These are phyloP conservation scores for Backusella parvicylindrica DNA, from an alignment of 192 early-diverging fungal species.

Conservation along the genomic window DNA sequence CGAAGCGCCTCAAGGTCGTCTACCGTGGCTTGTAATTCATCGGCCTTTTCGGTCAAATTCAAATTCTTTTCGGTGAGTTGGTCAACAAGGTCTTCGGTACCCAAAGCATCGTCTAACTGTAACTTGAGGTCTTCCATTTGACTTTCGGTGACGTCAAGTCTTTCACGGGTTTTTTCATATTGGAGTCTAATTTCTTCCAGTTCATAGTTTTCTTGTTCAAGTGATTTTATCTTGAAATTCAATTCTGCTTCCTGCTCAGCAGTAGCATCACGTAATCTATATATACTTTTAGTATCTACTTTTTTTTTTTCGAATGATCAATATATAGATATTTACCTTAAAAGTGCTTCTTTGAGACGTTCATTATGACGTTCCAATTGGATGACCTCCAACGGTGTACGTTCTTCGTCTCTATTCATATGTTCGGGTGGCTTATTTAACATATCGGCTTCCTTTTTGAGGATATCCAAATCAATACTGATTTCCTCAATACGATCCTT, in stretches of 20 bases:
- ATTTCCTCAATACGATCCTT: constrained; percentile 81
- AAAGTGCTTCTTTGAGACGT: constrained; percentile 81
- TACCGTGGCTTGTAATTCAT: constrained; percentile 71
- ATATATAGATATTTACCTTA: constrained; percentile 42
- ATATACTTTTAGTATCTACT: background rate
- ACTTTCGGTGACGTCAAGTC: constrained; percentile 55
- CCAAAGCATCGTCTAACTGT: constrained; percentile 74
- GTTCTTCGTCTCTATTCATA: constrained; percentile 23
- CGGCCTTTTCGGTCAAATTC: constrained; percentile 68
- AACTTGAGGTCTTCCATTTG: constrained; percentile 83
- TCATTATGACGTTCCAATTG: constrained; percentile 83
- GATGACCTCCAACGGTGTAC: constrained; percentile 50
- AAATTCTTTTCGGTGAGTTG: constrained; percentile 82
- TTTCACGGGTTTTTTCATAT: constrained; percentile 51
- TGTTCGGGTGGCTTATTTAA: constrained; percentile 21
- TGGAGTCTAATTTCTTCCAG: constrained; percentile 58
- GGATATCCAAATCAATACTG: constrained; percentile 59
- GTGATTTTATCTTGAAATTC: constrained; percentile 54
- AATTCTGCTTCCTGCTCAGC: constrained; percentile 68
- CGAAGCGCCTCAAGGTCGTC: constrained; percentile 88
- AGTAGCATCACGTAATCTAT: constrained; percentile 73
- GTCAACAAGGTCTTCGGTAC: constrained; percentile 82
- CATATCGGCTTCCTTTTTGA: constrained; percentile 54
- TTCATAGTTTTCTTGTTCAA: constrained; percentile 66
- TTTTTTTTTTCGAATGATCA: no score